These are phyloP conservation scores for Mycena sp. DNA, from an alignment of 1,284 basidiomycete species.

Conservation along the genomic window DNA sequence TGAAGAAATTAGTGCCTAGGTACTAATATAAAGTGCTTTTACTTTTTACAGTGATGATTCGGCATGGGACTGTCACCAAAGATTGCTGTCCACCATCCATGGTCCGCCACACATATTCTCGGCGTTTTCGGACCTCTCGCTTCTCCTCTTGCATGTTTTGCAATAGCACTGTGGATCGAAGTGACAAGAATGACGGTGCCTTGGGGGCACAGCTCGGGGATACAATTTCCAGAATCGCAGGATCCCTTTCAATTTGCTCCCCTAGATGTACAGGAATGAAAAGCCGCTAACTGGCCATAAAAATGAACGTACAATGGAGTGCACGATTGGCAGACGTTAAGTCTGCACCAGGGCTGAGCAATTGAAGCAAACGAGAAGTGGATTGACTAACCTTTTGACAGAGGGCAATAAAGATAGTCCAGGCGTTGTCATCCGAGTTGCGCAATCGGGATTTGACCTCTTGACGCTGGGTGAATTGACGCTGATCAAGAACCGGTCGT, in stretches of 20 bases:
- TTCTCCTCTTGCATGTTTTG: too few relatives aligned
- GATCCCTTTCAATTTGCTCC: neutral
- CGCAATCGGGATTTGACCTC: neutral
- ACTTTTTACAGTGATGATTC: too few relatives aligned
- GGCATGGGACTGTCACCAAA: neutral
- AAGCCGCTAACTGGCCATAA: neutral
- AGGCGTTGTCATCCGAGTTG: neutral
- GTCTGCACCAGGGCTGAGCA: neutral
- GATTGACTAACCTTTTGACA: constrained; percentile 14
- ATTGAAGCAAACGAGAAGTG: neutral
- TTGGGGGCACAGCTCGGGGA: neutral
- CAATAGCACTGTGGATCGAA: neutral
- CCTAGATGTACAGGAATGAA: neutral
- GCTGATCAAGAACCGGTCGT: neutral
- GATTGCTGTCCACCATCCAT: constrained; percentile 3
- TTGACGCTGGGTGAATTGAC: neutral
- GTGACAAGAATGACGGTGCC: neutral
- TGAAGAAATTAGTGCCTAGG: neutral
- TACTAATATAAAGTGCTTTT: too few relatives aligned
- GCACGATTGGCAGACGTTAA: constrained; percentile 6
- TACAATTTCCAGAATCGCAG: neutral
- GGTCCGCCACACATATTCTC: constrained; percentile 9
- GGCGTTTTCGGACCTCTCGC: neutral
- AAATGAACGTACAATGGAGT: neutral
- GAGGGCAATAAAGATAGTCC: neutral